These are phyloP conservation scores for Buddleja alternifolia DNA, from an alignment of 257 asterid species.

Conservation along the genomic window DNA sequence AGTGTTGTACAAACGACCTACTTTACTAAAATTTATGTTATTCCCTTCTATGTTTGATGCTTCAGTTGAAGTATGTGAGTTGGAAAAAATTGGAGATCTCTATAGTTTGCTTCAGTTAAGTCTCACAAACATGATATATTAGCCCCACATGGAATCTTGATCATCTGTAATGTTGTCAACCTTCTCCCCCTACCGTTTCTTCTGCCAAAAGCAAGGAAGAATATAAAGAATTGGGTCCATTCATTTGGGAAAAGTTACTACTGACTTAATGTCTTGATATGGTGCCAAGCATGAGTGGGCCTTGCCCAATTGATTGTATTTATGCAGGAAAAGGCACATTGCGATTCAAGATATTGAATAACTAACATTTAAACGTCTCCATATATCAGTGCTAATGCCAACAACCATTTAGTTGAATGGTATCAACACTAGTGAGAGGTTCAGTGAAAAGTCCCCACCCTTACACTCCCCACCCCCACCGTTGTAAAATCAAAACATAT, in stretches of 20 bases:
- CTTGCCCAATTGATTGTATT: background rate
- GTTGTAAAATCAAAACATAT: too few relatives aligned
- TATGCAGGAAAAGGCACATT: background rate
- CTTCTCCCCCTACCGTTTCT: background rate
- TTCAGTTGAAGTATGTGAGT: background rate
- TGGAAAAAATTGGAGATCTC: background rate
- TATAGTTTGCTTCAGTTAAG: background rate
- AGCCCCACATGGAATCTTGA: background rate
- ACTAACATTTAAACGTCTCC: background rate
- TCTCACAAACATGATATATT: background rate
- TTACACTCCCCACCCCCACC: too few relatives aligned
- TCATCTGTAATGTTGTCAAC: background rate
- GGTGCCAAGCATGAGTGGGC: constrained; percentile 8
- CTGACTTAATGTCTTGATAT: background rate
- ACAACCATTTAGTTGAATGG: too few relatives aligned
- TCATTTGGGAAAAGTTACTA: background rate
- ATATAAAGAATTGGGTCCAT: background rate
- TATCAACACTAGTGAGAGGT: too few relatives aligned
- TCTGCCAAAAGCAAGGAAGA: background rate
- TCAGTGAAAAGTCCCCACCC: too few relatives aligned
- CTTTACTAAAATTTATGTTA: background rate
- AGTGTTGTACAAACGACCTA: background rate
- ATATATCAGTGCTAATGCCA: too few relatives aligned
- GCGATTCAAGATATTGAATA: constrained; percentile 7
- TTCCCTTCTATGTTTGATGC: background rate